Percentiles rank a stretch among this genome's conserved stretches.
These are phyloP conservation scores for Hypoxylon sp. DNA, from an alignment of 2,329 filamentous ascomycete genomes.

Conservation along the genomic window DNA sequence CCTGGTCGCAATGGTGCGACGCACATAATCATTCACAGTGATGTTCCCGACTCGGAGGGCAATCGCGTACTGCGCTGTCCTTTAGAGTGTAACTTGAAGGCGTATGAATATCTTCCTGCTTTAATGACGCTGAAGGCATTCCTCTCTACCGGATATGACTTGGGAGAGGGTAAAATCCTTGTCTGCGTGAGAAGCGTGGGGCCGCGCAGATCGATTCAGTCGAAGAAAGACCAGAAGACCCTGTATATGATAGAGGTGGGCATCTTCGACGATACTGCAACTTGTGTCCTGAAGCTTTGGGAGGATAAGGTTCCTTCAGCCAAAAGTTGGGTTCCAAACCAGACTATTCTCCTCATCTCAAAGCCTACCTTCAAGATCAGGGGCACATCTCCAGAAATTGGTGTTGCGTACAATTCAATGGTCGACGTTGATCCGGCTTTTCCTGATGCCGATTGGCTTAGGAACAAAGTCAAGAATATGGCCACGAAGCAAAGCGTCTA, in stretches of 20 bases:
- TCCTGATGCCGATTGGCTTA: conserved; percentile 66
- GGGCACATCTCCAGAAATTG: conserved; percentile 42
- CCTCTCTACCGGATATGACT: conserved; percentile 66
- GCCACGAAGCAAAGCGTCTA: conserved; percentile 65
- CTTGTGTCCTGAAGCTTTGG: conserved; percentile 68
- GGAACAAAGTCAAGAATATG: conserved; percentile 61
- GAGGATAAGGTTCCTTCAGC: conserved; percentile 62
- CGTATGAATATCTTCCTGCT: conserved; percentile 54
- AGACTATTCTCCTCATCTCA: conserved; percentile 65
- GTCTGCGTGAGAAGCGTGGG: conserved; percentile 71
- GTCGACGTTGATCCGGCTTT: conserved; percentile 69
- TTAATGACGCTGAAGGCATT: conserved; percentile 71
- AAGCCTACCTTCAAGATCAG: conserved; percentile 53
- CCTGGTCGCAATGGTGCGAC: conserved; percentile 67
- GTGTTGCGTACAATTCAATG: conserved; percentile 59
- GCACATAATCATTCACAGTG: conserved; percentile 67
- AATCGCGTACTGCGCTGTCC: conserved; percentile 61
- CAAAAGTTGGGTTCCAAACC: conserved; percentile 60
- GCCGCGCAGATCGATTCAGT: conserved; percentile 61
- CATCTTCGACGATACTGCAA: conserved; percentile 70
- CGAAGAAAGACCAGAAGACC: conserved; percentile 61
- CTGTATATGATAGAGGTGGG: conserved; percentile 63
- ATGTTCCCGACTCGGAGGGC: conserved; percentile 55
- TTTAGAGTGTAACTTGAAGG: conserved; percentile 55
- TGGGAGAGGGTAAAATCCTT: conserved; percentile 64